Base-by-base conservation (phyloP, 129 eudicot genomes). In the Glebionis coronaria region DNA sequence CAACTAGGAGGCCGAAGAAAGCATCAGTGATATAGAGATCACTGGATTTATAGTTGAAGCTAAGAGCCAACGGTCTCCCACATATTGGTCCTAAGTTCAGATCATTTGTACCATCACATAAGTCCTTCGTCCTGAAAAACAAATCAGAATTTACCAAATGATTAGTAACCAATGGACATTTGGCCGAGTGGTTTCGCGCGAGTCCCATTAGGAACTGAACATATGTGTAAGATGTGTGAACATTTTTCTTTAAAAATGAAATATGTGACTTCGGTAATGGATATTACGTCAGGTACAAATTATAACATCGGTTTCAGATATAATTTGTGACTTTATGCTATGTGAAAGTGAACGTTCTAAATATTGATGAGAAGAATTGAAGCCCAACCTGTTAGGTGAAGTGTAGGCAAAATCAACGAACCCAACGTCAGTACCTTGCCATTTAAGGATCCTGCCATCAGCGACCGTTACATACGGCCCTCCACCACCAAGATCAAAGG, bases 361-460 rank as follows among this genome's bases (percentile, higher is more conserved):
- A 10, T 3, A 9, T 57, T 2, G 14, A 60, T 60, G 13, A 29
- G 3, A 74, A 42, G 67, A 35, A 35, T 35, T 6, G 42, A 15
- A 57, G 45, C 52, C 27, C 19, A 67, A 82, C 87, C 87, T 75
- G 54, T 54, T 42, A 6, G 81, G 83, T 55, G 83, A 78, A 67
- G 87, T 82, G 50, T 73, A 61, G 0, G 83, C 81, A 52, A 78
- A 78, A 56, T 82, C 78, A 16, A 71, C 53, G 55, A 78, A 82
- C 27, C 80, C 79, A 12, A n/a, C 8, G 14, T 52, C 55, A 8
- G 83, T 68, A 67, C 74, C 76, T 61, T 71, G 38, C 82, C 82
- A 79, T 65, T 75, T 79, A 10, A 82, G 81, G 44, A 82, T 68
- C 31, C 87, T 60, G 38, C 87, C 87, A 20, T 79, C 87, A 21